phyloP scores from a whole-genome alignment of 345 rosid genomes.

The Gossypium rotundifolium region DNA sequence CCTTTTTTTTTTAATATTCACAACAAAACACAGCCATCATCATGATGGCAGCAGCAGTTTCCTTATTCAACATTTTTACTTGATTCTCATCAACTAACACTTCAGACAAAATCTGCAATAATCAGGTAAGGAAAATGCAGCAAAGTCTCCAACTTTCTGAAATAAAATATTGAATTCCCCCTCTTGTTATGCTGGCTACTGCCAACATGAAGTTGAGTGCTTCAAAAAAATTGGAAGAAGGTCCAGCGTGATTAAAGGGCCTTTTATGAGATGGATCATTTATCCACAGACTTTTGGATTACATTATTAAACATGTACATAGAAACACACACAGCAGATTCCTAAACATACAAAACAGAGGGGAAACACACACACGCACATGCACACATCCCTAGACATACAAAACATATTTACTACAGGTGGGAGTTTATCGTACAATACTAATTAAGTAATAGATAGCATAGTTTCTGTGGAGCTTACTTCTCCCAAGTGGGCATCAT shows the following conservation, averaged over 20 bases:
- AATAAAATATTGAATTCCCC: too few relatives aligned
- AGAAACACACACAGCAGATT: background rate
- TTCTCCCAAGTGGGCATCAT: slow-evolving; percentile 51
- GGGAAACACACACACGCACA: background rate
- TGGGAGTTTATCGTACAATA: background rate
- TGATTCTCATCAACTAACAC: background rate
- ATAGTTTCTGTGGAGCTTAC: slow-evolving; percentile 42
- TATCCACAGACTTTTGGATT: too few relatives aligned
- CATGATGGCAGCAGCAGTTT: background rate
- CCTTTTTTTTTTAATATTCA: background rate
- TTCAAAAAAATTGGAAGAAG: too few relatives aligned
- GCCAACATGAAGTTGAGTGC: too few relatives aligned
- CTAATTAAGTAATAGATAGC: background rate
- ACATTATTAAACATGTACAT: too few relatives aligned
- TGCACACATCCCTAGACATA: background rate
- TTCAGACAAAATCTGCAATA: background rate
- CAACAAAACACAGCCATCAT: background rate
- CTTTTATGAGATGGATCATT: too few relatives aligned
- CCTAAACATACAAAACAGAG: background rate
- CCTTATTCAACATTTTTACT: background rate
- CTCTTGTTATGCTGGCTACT: too few relatives aligned
- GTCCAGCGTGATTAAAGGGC: too few relatives aligned
- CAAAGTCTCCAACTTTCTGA: background rate
- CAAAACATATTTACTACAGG: background rate
- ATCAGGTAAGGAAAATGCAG: background rate